Evolutionary conservation across 768 basidiomycete genomes (phyloP).

Genomic region (Trametes meyenii): DNA sequence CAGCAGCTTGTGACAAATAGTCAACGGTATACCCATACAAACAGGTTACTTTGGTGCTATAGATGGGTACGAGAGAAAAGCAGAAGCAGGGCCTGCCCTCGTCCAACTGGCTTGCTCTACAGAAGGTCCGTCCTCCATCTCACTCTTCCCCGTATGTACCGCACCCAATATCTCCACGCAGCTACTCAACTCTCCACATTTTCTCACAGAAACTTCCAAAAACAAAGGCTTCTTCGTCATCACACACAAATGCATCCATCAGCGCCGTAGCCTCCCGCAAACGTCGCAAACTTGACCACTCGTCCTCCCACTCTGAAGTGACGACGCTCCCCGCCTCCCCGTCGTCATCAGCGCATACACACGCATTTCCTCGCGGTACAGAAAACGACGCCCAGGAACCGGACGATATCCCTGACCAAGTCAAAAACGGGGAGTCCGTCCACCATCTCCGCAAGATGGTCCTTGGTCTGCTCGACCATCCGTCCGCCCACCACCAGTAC

Average conservation of each 20-base stretch:
- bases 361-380: conserved; percentile 10
- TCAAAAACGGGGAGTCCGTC: conserved; percentile 53
- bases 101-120: conserved; percentile 61
- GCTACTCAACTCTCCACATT: not conserved
- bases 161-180: not conserved
- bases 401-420: conserved; percentile 24
- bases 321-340: not conserved
- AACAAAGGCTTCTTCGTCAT: not conserved
- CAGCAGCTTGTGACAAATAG: too few relatives aligned
- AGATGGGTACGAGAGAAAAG: too few relatives aligned
- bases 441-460: conserved; percentile 55
- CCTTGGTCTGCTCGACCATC: conserved; percentile 46
- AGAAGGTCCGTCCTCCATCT: conserved; percentile 43
- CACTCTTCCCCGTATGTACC: not conserved
- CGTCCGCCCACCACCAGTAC: conserved; percentile 48
- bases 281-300: conserved; percentile 23
- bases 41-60: too few relatives aligned
- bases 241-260: not conserved
- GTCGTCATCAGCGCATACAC: not conserved
- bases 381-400: not conserved
- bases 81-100: conserved; percentile 38
- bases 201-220: conserved; percentile 19
- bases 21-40: too few relatives aligned
- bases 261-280: conserved; percentile 14
- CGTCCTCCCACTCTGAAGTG: not conserved